A percentile compares a stretch with the other conserved stretches of the same genome.
These are phyloP conservation scores for apple (Malus domestica) DNA, from an alignment of 306 rosid species.

Conservation along the genomic window DNA sequence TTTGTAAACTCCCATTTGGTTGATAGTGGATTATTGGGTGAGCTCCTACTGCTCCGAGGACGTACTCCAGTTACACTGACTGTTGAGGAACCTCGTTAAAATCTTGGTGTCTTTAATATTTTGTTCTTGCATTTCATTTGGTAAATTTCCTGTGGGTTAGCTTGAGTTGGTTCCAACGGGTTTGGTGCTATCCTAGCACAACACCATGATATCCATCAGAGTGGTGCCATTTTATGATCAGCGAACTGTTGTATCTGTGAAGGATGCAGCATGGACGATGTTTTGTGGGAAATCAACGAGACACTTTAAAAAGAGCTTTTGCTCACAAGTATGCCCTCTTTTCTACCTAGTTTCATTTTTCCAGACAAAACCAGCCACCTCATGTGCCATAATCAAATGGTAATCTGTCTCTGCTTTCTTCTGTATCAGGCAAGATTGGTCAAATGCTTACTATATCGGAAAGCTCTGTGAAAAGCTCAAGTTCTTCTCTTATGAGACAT, in stretches of 20 bases:
- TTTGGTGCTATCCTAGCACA: too few species aligned
- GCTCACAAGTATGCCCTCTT: constrained; percentile 52
- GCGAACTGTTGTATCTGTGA: constrained; percentile 68
- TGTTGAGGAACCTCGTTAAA: too few species aligned
- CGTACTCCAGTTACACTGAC: too few species aligned
- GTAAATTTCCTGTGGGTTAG: too few species aligned
- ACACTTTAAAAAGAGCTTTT: constrained; percentile 84
- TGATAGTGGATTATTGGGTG: too few species aligned
- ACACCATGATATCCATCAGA: constrained; percentile 88
- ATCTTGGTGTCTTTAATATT: too few species aligned
- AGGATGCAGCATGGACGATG: constrained; percentile 69
- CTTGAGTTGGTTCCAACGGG: too few species aligned
- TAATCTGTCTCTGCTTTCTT: constrained; percentile 18
- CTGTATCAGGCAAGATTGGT: constrained; percentile 81
- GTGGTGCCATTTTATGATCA: constrained; percentile 96
- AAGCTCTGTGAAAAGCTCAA: constrained; percentile 91
- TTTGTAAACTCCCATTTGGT: too few species aligned
- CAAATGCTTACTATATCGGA: constrained; percentile 86
- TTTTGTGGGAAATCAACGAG: constrained; percentile 86
- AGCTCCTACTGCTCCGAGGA: too few species aligned
- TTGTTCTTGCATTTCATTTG: too few species aligned
- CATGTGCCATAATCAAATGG: background rate
- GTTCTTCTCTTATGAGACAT: constrained; percentile 46
- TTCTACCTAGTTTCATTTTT: constrained; percentile 5
- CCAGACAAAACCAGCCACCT: background rate